These are phyloP conservation scores for Blumeria hordei DNA, from an alignment of 2,329 filamentous ascomycete species.

Conservation along the genomic window DNA sequence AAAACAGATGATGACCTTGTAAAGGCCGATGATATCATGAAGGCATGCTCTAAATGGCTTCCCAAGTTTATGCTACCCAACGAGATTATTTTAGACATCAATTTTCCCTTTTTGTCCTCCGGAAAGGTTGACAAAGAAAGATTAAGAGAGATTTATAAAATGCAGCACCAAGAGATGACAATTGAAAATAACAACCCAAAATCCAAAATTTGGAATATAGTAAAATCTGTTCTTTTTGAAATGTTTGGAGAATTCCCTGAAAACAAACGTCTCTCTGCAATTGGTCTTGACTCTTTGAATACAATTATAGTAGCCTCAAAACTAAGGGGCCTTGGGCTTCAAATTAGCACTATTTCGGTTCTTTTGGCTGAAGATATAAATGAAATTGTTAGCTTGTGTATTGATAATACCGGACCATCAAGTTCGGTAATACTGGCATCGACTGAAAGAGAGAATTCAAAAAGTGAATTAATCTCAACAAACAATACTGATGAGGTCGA, in stretches of 20 bases:
- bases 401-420: not conserved
- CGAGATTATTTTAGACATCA: conserved; percentile 37
- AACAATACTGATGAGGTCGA: conserved; percentile 20
- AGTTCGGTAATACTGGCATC: not conserved
- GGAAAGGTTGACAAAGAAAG: conserved; percentile 57
- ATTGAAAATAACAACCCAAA: conserved; percentile 7
- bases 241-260: conserved; percentile 9
- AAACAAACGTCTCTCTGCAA: conserved; percentile 22
- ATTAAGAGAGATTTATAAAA: conserved; percentile 31
- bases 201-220: conserved; percentile 7
- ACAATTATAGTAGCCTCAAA: conserved; percentile 39
- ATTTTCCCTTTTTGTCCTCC: conserved; percentile 54
- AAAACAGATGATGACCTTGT: conserved; percentile 18
- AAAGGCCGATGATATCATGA: conserved; percentile 23
- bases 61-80: conserved; percentile 64
- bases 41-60: conserved; percentile 48
- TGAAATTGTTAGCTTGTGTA: conserved; percentile 15
- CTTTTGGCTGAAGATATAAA: conserved; percentile 28
- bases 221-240: conserved; percentile 8
- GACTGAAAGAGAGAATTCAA: not conserved
- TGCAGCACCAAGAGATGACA: conserved; percentile 6
- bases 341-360: conserved; percentile 33
- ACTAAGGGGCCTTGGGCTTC: conserved; percentile 31
- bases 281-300: conserved; percentile 41
- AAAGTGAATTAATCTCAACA: conserved; percentile 3